Base-by-base conservation (phyloP, 148 eudicot species). In the Rhododendron griersonianum region DNA sequence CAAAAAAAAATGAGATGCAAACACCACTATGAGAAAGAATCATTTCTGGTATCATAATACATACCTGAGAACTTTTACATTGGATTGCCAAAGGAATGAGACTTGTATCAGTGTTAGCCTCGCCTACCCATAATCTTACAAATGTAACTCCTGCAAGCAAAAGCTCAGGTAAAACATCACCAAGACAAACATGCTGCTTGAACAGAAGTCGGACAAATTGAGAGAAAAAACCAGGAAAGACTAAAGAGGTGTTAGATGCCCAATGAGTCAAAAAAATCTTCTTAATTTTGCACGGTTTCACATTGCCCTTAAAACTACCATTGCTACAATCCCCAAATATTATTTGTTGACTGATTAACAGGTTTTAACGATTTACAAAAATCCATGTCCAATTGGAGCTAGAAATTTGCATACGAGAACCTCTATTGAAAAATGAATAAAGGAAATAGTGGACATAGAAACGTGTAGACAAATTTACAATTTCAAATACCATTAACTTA, bases 51-150 rank as follows among this genome's bases (percentile, higher is more conserved):
- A 85, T 41, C 16, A 10, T 73, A 16, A 76, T 59, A 90, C 92
- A 81, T 91, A 97, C 99, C 96, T 76, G 83, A 83, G 78, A 85
- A 63, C 89, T 88, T 75, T 86, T 89, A 85, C 86, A 89, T 87
- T 92, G 88, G 84, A 97, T 80, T 39, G 94, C 99, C 90, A 97
- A 84, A 86, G 93, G 91, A 89, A 95, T 87, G 63, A 83, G 45
- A 86, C 85, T 83, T 71, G 93, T 33, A 59, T 89, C 91, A 87
- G 67, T 84, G 83, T 88, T 89, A 82, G 89, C 89, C 88, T 93
- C 93, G 76, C 98, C 98, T 84, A 94, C 95, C 98, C 99, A 97
- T 80, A 97, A 87, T 67, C 90, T 89, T 48, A 82, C 84, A 89
- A 86, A 88, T 63, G 81, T 81, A 87, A 84, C 87, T 88, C 93